Evolutionary conservation across 2,329 filamentous ascomycete genomes (phyloP).

Genomic region (Penicillium sp.): DNA sequence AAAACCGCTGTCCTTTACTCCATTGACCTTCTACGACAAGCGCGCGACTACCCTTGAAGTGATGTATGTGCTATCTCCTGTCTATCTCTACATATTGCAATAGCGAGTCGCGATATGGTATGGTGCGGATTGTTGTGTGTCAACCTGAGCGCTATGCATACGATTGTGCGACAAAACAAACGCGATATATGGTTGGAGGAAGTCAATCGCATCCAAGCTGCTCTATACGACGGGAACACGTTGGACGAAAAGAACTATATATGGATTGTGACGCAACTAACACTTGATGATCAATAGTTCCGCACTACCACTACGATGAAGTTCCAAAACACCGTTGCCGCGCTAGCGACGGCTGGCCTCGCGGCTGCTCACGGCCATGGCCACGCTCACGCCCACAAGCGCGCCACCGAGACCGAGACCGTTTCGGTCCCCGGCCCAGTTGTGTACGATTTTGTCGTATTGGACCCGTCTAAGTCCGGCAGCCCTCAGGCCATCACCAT

Average conservation of each 20-base stretch:
- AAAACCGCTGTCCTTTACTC: slow-evolving; percentile 31
- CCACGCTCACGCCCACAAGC: slow-evolving; percentile 45
- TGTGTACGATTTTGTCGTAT: slow-evolving; percentile 69
- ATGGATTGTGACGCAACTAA: slow-evolving; percentile 1
- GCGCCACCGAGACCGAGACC: slow-evolving; percentile 45
- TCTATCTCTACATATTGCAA: not conserved
- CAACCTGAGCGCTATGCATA: not conserved
- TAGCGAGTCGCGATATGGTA: not conserved
- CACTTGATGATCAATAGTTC: slow-evolving; percentile 1
- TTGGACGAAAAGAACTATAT: not conserved
- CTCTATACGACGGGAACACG: not conserved
- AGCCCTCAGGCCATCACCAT: slow-evolving; percentile 24
- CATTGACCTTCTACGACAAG: slow-evolving; percentile 29
- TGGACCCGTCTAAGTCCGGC: slow-evolving; percentile 53
- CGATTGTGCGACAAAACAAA: not conserved
- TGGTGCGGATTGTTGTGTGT: not conserved
- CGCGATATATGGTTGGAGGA: not conserved
- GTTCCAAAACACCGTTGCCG: slow-evolving; percentile 38
- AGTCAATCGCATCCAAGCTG: not conserved
- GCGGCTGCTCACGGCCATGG: slow-evolving; percentile 46
- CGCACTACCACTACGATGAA: slow-evolving; percentile 37
- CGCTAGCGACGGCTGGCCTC: slow-evolving; percentile 46
- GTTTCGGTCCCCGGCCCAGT: slow-evolving; percentile 62
- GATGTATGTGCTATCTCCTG: slow-evolving; percentile 29
- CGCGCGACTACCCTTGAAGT: slow-evolving; percentile 30